phyloP scores from a whole-genome alignment of 139 green algal genomes.

The Diplosphaera chodatii region DNA sequence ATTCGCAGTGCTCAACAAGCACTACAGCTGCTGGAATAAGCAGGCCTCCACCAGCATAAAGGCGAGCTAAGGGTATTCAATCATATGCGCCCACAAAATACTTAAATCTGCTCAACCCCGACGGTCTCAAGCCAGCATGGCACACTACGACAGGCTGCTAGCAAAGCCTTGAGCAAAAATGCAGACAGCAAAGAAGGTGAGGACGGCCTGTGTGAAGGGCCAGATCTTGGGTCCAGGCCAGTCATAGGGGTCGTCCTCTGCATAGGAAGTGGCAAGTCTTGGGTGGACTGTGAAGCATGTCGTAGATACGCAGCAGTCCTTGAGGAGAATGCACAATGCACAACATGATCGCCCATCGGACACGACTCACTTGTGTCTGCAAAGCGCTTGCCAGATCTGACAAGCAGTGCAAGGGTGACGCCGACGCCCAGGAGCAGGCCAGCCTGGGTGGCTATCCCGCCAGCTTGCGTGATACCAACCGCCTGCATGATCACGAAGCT shows the following conservation, averaged over 20 bases:
- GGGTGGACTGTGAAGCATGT: neutral
- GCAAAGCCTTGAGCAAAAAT: conserved; percentile 47
- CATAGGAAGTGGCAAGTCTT: neutral
- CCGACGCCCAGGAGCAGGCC: conserved; percentile 27
- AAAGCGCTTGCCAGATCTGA: conserved; percentile 20
- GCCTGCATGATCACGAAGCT: conserved; percentile 5
- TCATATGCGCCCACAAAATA: no score
- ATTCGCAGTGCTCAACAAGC: no score
- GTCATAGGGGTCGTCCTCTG: conserved; percentile 35
- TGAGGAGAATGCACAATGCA: no score
- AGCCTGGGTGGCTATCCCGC: neutral
- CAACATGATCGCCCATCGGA: no score
- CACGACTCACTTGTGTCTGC: conserved; percentile 27
- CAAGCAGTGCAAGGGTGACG: conserved; percentile 15
- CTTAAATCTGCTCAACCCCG: no score
- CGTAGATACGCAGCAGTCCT: no score
- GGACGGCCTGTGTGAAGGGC: conserved; percentile 41
- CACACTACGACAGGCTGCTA: no score
- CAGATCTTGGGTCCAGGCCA: conserved; percentile 60
- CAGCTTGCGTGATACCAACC: conserved; percentile 3
- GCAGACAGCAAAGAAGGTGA: conserved; percentile 55
- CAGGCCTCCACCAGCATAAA: no score
- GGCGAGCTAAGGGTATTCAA: no score
- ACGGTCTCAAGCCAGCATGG: neutral
- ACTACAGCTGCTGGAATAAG: no score